These are phyloP conservation scores for Dactylellina cionopaga DNA, from an alignment of 2,329 filamentous ascomycete species.

Conservation along the genomic window DNA sequence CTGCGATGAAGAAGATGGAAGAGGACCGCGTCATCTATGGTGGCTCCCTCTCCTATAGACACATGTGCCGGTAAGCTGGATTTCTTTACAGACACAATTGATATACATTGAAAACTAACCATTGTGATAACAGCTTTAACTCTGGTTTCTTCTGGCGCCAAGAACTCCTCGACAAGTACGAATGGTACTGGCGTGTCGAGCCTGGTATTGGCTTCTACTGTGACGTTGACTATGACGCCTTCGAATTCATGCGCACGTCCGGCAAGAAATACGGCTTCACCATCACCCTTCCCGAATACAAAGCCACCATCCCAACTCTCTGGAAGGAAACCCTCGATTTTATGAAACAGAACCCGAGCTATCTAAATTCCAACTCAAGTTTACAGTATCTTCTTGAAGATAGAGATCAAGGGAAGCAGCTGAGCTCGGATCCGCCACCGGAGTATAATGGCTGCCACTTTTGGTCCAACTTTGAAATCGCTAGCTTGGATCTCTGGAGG, in stretches of 20 bases:
- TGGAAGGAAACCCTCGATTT: slow-evolving; percentile 56
- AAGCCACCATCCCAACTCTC: slow-evolving; percentile 55
- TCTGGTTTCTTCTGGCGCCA: slow-evolving; percentile 57
- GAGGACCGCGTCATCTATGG: slow-evolving; percentile 56
- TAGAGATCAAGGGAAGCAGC: slow-evolving; percentile 49
- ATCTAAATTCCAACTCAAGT: slow-evolving; percentile 54
- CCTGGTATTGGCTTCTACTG: slow-evolving; percentile 56
- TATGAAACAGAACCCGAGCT: slow-evolving; percentile 54
- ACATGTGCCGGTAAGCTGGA: slow-evolving; percentile 53
- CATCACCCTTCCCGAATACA: slow-evolving; percentile 56
- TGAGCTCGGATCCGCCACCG: slow-evolving; percentile 21
- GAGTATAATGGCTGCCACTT: slow-evolving; percentile 57
- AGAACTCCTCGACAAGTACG: slow-evolving; percentile 54
- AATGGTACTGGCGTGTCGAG: slow-evolving; percentile 58
- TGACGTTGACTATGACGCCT: slow-evolving; percentile 56
- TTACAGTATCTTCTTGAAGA: slow-evolving; percentile 55
- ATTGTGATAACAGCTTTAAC: slow-evolving; percentile 56
- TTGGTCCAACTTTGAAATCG: slow-evolving; percentile 57
- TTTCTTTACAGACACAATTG: neutral
- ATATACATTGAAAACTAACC: neutral
- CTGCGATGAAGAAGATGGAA: slow-evolving; percentile 54
- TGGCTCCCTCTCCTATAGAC: slow-evolving; percentile 55
- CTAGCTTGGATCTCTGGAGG: slow-evolving; percentile 55
- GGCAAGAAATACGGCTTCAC: slow-evolving; percentile 56
- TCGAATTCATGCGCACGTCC: slow-evolving; percentile 55